Evolutionary conservation across 371 early-diverging fungal species (phyloP).

Genomic region (Mucor circinelloides): DNA sequence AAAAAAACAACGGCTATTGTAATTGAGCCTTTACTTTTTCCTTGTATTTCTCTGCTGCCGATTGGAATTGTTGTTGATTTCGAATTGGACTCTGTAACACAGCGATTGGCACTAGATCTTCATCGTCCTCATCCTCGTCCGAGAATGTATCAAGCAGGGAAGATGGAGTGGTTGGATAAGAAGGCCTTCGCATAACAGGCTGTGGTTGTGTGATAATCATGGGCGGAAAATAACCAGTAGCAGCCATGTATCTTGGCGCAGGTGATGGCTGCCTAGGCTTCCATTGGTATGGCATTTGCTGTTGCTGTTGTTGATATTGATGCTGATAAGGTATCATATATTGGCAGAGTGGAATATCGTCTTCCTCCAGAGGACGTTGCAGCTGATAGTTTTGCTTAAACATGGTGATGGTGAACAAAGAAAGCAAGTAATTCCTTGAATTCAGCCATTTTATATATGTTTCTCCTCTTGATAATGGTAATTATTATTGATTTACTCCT

Average conservation of each 20-base stretch:
- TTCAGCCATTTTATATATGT: background rate
- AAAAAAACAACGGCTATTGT: background rate
- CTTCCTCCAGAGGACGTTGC: slow-evolving; percentile 3
- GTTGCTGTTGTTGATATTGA: background rate
- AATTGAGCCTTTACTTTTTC: slow-evolving; percentile 19
- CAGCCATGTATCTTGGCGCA: background rate
- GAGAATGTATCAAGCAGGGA: slow-evolving; percentile 10
- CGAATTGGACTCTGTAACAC: slow-evolving; percentile 2
- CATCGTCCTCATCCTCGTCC: slow-evolving; percentile 17
- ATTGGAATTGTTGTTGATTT: slow-evolving; percentile 16
- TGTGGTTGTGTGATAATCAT: slow-evolving; percentile 3
- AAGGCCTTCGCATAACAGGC: slow-evolving; percentile 7
- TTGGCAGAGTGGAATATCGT: slow-evolving; percentile 19
- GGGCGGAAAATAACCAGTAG: background rate
- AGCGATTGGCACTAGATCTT: slow-evolving; percentile 26
- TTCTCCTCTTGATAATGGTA: background rate
- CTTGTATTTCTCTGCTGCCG: slow-evolving; percentile 30
- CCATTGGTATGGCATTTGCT: background rate
- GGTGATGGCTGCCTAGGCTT: background rate
- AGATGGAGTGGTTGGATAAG: slow-evolving; percentile 4
- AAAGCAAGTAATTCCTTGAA: background rate
- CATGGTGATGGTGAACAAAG: background rate
- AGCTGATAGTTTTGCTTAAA: background rate
- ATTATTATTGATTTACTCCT: background rate
- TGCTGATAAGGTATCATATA: background rate